Evolutionary conservation across 257 asterid species (phyloP).

Genomic region (Rehmannia glutinosa): DNA sequence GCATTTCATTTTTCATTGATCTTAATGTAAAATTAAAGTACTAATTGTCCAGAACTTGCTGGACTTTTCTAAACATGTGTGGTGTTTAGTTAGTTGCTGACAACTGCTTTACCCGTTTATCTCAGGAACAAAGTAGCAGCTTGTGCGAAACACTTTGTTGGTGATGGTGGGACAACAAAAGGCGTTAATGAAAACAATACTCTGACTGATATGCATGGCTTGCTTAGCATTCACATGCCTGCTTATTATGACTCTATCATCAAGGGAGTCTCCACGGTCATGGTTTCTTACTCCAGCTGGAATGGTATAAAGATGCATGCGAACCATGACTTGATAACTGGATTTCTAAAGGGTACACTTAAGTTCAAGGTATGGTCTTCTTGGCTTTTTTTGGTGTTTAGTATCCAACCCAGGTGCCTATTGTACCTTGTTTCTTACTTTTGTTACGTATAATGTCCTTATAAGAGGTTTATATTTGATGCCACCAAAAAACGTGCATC

Average conservation of each 20-base stretch:
- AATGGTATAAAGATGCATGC: slow-evolving; percentile 83
- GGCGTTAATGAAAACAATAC: slow-evolving; percentile 78
- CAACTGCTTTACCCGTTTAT: slow-evolving; percentile 6
- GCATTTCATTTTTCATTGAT: background rate
- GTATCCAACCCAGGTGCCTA: background rate
- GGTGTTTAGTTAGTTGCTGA: too few species aligned
- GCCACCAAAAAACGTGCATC: too few species aligned
- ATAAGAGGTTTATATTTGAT: background rate
- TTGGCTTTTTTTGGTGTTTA: background rate
- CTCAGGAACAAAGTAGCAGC: slow-evolving; percentile 86
- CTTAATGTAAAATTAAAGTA: background rate
- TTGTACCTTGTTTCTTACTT: background rate
- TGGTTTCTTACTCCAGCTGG: slow-evolving; percentile 96
- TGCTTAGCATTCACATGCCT: slow-evolving; percentile 88
- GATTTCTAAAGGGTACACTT: slow-evolving; percentile 68
- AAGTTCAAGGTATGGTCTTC: slow-evolving; percentile 59
- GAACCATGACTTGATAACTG: slow-evolving; percentile 68
- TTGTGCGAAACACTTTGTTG: slow-evolving; percentile 93
- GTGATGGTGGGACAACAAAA: slow-evolving; percentile 87
- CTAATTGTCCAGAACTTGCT: background rate
- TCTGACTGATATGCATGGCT: slow-evolving; percentile 52
- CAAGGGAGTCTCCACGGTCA: slow-evolving; percentile 75
- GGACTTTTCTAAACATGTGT: too few species aligned
- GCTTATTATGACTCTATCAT: slow-evolving; percentile 68
- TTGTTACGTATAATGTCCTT: too few species aligned